Percentiles rank a stretch among this genome's conserved stretches.
Conservation (phyloP, 345 rosid genomes). For the Camelina neglecta region DNA sequence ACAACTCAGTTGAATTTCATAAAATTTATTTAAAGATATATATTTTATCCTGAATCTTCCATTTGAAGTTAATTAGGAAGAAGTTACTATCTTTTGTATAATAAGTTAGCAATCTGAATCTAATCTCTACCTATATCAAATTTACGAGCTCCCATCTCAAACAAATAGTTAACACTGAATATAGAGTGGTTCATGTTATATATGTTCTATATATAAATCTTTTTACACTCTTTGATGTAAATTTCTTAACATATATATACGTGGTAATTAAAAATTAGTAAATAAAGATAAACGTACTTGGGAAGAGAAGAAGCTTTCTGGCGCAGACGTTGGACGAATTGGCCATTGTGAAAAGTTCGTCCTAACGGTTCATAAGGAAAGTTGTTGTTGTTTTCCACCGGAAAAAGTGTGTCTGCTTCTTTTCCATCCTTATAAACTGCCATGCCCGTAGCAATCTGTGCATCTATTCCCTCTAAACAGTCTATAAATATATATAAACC, state of each 20-base stretch:
- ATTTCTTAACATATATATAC: neutral
- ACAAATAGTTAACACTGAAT: neutral
- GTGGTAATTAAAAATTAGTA: neutral
- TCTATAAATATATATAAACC: constrained; percentile 29
- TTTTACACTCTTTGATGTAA: neutral
- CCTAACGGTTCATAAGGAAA: constrained; percentile 35
- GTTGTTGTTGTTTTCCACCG: constrained; percentile 35
- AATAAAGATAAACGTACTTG: constrained; percentile 29
- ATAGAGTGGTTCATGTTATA: neutral
- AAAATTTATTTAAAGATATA: no score
- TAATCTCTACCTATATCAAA: neutral
- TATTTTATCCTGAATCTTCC: no score
- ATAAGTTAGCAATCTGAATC: neutral
- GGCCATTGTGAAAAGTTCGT: constrained; percentile 44
- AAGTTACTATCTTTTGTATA: neutral
- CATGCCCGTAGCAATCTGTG: constrained; percentile 27
- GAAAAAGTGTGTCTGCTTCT: constrained; percentile 4
- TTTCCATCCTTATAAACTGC: constrained; percentile 38
- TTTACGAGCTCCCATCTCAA: neutral
- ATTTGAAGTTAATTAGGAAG: neutral
- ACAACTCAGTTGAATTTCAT: neutral
- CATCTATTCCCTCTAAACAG: constrained; percentile 47
- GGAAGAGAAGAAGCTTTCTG: constrained; percentile 45
- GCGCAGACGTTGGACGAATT: constrained; percentile 43
- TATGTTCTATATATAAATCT: neutral